phyloP scores from a whole-genome alignment of 805 yeast genomes.

The Candida sanyiensis region DNA sequence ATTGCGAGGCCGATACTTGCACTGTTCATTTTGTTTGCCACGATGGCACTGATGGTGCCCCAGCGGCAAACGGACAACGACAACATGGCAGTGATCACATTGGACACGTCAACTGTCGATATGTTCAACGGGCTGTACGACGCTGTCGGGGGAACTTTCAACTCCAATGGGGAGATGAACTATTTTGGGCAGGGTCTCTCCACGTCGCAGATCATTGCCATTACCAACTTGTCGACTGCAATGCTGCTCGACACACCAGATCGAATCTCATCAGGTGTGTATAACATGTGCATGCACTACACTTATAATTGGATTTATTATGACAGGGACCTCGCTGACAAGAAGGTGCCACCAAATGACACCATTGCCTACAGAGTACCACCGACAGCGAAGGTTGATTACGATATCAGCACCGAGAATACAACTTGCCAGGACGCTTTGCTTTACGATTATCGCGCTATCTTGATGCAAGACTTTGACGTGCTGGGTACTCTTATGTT shows the following conservation, averaged over 20 bases:
- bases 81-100: slow-evolving; percentile 21
- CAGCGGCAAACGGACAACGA: slow-evolving; percentile 8
- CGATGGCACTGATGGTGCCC: slow-evolving; percentile 14
- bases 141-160: slow-evolving; percentile 32
- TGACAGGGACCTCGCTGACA: background rate
- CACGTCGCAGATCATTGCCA: slow-evolving; percentile 13
- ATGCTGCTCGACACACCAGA: slow-evolving; percentile 14
- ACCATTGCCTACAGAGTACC: slow-evolving; percentile 3
- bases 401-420: background rate
- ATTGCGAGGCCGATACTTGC: slow-evolving; percentile 6
- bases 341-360: background rate
- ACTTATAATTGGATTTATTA: slow-evolving; percentile 10
- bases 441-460: slow-evolving; percentile 16
- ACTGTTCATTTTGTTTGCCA: slow-evolving; percentile 3
- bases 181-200: slow-evolving; percentile 23
- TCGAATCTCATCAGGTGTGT: slow-evolving; percentile 8
- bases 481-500: slow-evolving; percentile 1
- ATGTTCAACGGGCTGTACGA: slow-evolving; percentile 49
- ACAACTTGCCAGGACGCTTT: background rate
- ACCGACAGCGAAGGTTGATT: background rate
- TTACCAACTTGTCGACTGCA: slow-evolving; percentile 26
- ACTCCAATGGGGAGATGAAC: slow-evolving; percentile 22
- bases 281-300: slow-evolving; percentile 10
- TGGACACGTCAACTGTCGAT: slow-evolving; percentile 48
- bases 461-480: slow-evolving; percentile 3